Evolutionary conservation across 2,329 filamentous ascomycete species (phyloP), one percentile per base, ranked within the genome.

Genomic region (Cercospora nicotianae): DNA sequence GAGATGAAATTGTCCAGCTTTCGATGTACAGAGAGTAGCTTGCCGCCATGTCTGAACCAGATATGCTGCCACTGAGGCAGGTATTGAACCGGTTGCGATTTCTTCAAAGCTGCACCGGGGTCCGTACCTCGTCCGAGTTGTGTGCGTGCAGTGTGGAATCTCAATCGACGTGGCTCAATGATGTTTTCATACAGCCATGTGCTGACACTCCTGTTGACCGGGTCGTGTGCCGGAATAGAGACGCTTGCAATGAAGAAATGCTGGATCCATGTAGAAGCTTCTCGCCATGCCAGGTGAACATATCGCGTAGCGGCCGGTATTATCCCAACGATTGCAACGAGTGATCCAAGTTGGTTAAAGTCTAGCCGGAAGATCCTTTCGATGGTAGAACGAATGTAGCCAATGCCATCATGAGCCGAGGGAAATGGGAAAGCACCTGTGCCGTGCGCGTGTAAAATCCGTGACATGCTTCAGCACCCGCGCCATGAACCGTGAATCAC

Each of bases 191-290:
- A 63, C 10, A 74, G 51, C 72, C 72, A 74, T 48, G 65, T 70
- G 61, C 69, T 72, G 60, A 74, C 71, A 55, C 70, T 73, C 13
- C 72, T 64, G 36, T 74, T 74, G 4, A 73, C 31, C 16, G 71
- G 70, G 60, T 74, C 72, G 4, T 70, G 69, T 20, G 71, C 65
- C 3, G 72, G 72, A 30, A 74, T 70, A 3, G 71, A 72, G 13
- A 73, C 55, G 7, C 71, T 73, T 20, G 72, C 67, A 18, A 74
- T 71, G 62, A 74, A 74, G 23, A 72, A 74, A 5, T 69, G 72
- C 33, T 72, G 66, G 3, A 73, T 60, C 66, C 69, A 73, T 5
- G 67, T 69, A 3, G 68, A 70, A 6, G 66, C 66, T 20, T 72
- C 68, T 30, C 63, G 67, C 70, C 70, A 73, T 36, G 72, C 69